Conservation (phyloP, 1,284 basidiomycete species). For the Pseudozyma sp. region DNA sequence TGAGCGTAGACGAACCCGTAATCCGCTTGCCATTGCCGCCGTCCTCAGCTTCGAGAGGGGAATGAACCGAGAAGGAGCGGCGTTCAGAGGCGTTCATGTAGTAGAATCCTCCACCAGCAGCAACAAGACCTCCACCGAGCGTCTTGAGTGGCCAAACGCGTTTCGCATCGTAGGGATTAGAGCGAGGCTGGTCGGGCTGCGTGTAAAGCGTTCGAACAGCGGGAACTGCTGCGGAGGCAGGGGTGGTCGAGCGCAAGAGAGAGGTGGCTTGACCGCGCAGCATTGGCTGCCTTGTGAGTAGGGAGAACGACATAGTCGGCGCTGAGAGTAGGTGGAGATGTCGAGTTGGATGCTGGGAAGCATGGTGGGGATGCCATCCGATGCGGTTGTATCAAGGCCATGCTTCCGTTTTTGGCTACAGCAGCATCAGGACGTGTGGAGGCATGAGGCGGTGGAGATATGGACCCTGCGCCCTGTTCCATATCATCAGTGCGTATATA, state of each 20-base stretch:
- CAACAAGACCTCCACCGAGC: conserved; percentile 29
- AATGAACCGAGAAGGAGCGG: conserved; percentile 18
- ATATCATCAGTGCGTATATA: background rate
- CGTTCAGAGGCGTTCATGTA: background rate
- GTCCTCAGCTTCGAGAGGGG: conserved; percentile 20
- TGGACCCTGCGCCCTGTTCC: background rate
- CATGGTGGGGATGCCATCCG: background rate
- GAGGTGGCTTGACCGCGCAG: conserved; percentile 4
- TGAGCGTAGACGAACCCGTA: conserved; percentile 21
- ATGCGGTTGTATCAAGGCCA: background rate
- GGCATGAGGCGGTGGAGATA: background rate
- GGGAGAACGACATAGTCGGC: conserved; percentile 14
- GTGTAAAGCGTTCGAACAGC: conserved; percentile 15
- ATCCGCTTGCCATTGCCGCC: conserved; percentile 3
- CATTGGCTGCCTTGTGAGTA: conserved; percentile 8
- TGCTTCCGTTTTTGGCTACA: background rate
- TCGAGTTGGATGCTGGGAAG: background rate
- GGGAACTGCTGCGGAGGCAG: background rate
- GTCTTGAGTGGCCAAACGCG: conserved; percentile 25
- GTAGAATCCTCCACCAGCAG: conserved; percentile 28
- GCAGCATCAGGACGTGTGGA: conserved; percentile 9
- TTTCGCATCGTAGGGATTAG: background rate
- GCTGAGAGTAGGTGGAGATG: background rate
- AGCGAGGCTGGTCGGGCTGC: background rate
- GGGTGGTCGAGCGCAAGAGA: background rate